Evolutionary conservation across 2,329 filamentous ascomycete species (phyloP).

Genomic region (Xylaria sp.): DNA sequence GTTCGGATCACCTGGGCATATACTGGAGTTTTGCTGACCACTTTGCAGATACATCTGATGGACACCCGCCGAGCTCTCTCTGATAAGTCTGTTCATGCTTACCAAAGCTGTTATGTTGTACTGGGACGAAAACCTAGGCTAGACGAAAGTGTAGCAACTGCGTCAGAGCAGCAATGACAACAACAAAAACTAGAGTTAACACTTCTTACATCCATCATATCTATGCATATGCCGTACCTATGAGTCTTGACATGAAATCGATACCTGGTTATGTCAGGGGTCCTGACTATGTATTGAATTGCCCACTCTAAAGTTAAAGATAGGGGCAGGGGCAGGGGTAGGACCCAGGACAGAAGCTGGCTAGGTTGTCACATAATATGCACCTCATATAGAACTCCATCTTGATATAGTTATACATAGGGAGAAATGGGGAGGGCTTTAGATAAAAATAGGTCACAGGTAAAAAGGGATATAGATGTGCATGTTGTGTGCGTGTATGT

Average conservation of each 20-base stretch:
- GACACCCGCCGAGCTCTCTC: constrained; percentile 61
- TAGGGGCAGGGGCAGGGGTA: too few species aligned
- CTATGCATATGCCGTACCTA: not conserved
- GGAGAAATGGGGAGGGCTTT: too few species aligned
- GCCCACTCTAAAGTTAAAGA: too few species aligned
- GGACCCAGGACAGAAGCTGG: too few species aligned
- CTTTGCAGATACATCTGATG: constrained; percentile 58
- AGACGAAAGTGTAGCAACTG: constrained; percentile 44
- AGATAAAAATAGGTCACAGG: too few species aligned
- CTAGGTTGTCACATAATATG: too few species aligned
- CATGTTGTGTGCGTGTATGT: not conserved
- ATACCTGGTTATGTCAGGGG: too few species aligned
- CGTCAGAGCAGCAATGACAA: constrained; percentile 6
- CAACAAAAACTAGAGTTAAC: not conserved
- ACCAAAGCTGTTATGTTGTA: constrained; percentile 62
- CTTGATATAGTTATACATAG: too few species aligned
- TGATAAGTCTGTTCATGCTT: constrained; percentile 60
- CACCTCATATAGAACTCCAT: too few species aligned
- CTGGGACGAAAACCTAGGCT: constrained; percentile 62
- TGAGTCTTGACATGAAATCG: too few species aligned
- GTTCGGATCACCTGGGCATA: not conserved
- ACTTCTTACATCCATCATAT: not conserved
- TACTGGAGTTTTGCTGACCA: constrained; percentile 16
- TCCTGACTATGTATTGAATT: too few species aligned
- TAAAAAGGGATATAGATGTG: not conserved